A percentile compares a stretch with the other conserved stretches of the same genome.
Conservation (phyloP, 169 alveolate species). For the Eimeria acervulina region DNA sequence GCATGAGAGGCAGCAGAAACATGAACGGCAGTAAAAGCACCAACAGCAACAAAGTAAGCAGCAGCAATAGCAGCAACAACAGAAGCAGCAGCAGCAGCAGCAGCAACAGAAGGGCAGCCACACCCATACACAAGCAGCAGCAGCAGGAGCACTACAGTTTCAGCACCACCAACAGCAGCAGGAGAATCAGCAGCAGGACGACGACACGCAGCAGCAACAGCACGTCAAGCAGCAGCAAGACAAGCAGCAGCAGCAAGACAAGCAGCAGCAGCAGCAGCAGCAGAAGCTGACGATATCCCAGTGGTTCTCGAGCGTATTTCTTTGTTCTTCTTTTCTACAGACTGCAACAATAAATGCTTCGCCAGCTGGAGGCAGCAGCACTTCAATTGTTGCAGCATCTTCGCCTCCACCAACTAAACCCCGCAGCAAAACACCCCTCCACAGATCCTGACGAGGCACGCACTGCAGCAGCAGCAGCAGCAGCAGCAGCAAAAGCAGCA, state of each 20-base stretch:
- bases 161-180: no score
- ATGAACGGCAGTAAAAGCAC: background rate
- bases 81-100: background rate
- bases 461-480: no score
- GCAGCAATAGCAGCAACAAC: background rate
- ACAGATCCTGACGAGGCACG: constrained; percentile 30
- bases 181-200: no score
- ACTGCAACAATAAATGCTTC: background rate
- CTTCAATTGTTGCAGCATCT: background rate
- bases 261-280: no score
- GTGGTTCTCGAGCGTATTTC: background rate
- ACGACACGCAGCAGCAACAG: no score
- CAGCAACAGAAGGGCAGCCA: background rate
- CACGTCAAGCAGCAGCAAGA: no score
- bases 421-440: background rate
- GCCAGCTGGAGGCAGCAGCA: background rate
- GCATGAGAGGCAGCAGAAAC: background rate
- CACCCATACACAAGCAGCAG: no score
- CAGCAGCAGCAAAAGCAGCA: background rate
- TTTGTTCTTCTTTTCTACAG: background rate
- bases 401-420: background rate
- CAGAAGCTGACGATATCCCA: no score
- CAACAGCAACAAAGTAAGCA: background rate
- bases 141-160: no score
- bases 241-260: no score